Evolutionary conservation across 2,329 filamentous ascomycete genomes (phyloP), one percentile per base, ranked within the genome.

Genomic region (Zalaria sp.): DNA sequence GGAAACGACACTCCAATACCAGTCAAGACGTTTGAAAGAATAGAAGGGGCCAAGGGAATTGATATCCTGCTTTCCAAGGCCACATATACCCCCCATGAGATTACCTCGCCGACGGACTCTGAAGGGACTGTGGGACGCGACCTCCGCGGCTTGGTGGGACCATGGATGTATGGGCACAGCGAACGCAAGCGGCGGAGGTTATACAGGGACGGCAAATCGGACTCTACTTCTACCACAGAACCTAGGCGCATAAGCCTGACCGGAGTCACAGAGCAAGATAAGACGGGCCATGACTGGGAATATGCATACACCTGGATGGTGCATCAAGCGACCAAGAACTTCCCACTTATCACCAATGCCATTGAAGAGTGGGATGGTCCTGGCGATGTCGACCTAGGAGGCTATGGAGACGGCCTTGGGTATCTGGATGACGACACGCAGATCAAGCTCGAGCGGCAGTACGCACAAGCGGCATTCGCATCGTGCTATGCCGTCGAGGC

Each of bases 301-400:
- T 68, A 73, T 47, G 66, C 81, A 3, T 75, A 83, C 40, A 66
- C 72, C 42, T 88, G 82, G 81, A 66, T 89, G 34, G 66, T 72
- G 9, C 54, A 62, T 3, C 73, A 77, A 46, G 77, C 81, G 1
- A 64, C 66, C 3, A 66, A 65, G 18, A 72, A 76, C 10, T 81
- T 84, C 69, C 63, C 59, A 26, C 64, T 77, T n/a, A 72, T 75
- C n/a, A 66, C 78, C 28, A 67, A 69, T 38, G 77, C 73, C 5
- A 64, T 87, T 29, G 72, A 78, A 46, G 73, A 82, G 48, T 89
- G 83, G 83, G 75, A 80, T 51, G 83, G 83, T 0, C 81, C 82
- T 0, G 65, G 66, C 5, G 83, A 88, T 53, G 69, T 81, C 37
- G 79, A 87, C 49, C 57, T 85, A 4, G 80, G 78, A 3, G 73